Evolutionary conservation across 2,329 filamentous ascomycete species (phyloP), one percentile per base, ranked within the genome.

Genomic region (Neonectria coccinea): DNA sequence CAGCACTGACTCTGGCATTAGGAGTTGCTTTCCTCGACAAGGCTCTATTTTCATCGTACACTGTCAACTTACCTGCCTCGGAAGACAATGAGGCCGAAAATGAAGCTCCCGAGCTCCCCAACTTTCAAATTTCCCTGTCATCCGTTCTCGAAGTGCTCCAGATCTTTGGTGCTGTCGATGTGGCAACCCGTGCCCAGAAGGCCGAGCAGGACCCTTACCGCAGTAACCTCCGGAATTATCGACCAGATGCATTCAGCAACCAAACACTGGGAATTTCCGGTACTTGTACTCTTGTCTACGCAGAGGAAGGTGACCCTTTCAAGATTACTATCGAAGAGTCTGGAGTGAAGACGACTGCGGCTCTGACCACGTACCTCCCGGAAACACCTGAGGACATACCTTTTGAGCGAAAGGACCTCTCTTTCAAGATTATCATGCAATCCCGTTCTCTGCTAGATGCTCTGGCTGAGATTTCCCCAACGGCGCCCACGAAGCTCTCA

Each of bases 381-480:
- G 90, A 93, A 68, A 80, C 82, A 45, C 86, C 88, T 16, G 91
- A 94, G 56, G 91, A 94, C 56, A 98, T 99, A 50, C 96, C 95
- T 0, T 93, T 99, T 70, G 89, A 95, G 74, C 88, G 94, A 33
- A 88, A 93, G 55, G 87, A 90, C 56, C 84, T 98, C 9, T 85
- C 89, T 9, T 92, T 97, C 82, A 99, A 98, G 78, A 93, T 97
- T 64, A 98, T 99, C 76, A 97, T 97, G 92, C 92, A 91, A 70
- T 88, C 91, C 11, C 86, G 86, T 36, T 91, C 88, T 79, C 85
- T 95, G 5, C 85, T 91, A 11, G 92, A 94, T 73, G 89, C 90
- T 16, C 82, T 94, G 44, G 85, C 87, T 1, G 92, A 95, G 75
- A 85, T 91, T 52, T 87, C 86, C 1, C 86, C 86, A 12, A 91